Evolutionary conservation across 768 basidiomycete genomes (phyloP), one percentile per base, ranked within the genome.

Genomic region (Amanita rubescens): DNA sequence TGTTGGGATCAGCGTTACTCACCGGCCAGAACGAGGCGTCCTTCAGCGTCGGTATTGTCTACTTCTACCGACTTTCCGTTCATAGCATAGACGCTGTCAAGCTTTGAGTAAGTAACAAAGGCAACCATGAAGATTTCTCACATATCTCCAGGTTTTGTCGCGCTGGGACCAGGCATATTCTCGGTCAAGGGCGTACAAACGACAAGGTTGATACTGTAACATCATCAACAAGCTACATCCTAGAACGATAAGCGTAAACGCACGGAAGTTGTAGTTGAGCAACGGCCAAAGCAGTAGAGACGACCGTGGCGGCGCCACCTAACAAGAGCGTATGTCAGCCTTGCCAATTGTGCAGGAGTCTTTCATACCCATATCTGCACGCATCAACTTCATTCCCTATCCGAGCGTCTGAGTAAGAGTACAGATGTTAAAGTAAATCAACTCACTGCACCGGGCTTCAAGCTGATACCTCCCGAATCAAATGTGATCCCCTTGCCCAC

Each of bases 401-500:
- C 47, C 9, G 17, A 30, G 37, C 25, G 5, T 19, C n/a, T 34
- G 17, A 37, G 45, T 52, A 15, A 52, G 17, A 45, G 41, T 24
- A 44, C 10, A 43, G 19, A 37, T 46, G 20, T n/a, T 15, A 3
- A 11, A 39, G 48, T 49, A 42, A 39, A 5, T n/a, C 7, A 6
- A 74, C 80, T 60, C 56, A 84, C 88, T 32, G 76, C 75, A 32
- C 75, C 63, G n/a, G 87, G 81, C 69, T 94, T 94, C 67, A 94
- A 69, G 55, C 85, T 87, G 67, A 92, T 92, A 59, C 90, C 90
- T 74, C 90, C 90, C 2, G 83, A 82, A 67, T 94, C 90, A 58
- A 94, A 94, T 14, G 90, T 92, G 63, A 94, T 84, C 56, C 91
- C 91, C 65, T 94, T 93, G 32, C 91, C 91, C 33, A 94, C 88